phyloP scores from a whole-genome alignment of 495 filamentous ascomycete genomes.

The Lasiosphaeria ovina region DNA sequence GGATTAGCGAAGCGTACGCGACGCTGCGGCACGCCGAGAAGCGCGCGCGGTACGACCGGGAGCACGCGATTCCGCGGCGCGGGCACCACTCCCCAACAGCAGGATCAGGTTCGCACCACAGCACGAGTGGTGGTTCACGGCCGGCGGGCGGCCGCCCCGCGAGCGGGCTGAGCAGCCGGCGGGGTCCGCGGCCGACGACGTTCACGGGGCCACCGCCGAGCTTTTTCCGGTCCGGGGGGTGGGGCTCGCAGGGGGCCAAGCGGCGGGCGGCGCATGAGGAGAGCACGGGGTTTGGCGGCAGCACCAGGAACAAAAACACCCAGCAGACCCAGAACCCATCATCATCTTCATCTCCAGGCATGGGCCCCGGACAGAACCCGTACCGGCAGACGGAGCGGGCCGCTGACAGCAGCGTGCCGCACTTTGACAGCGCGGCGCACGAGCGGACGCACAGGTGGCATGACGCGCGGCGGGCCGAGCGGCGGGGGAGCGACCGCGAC shows the following conservation, averaged over 20 bases:
- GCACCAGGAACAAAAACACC: slow-evolving; percentile 9
- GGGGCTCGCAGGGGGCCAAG: slow-evolving; percentile 54
- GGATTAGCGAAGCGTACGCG: slow-evolving; percentile 83
- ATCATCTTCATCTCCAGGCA: slow-evolving; percentile 17
- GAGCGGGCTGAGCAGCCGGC: slow-evolving; percentile 74
- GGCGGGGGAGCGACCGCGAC: slow-evolving; percentile 12
- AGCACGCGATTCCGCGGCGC: slow-evolving; percentile 42
- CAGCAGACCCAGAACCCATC: not conserved
- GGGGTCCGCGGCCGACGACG: slow-evolving; percentile 41
- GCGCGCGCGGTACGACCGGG: slow-evolving; percentile 76
- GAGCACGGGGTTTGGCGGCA: slow-evolving; percentile 27
- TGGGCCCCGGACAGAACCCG: slow-evolving; percentile 47
- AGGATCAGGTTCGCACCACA: slow-evolving; percentile 45
- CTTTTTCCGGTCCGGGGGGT: slow-evolving; percentile 80
- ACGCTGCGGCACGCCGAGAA: slow-evolving; percentile 68
- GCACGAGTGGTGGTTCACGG: slow-evolving; percentile 30
- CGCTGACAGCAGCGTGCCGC: slow-evolving; percentile 63
- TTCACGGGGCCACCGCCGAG: slow-evolving; percentile 86
- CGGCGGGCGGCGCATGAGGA: slow-evolving; percentile 44
- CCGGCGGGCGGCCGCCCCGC: slow-evolving; percentile 69
- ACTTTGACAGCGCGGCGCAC: slow-evolving; percentile 63
- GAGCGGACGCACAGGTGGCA: slow-evolving; percentile 54
- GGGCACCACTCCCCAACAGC: slow-evolving; percentile 23
- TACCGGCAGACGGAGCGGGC: slow-evolving; percentile 28
- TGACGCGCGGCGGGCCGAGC: slow-evolving; percentile 36